Evolutionary conservation across 306 rosid genomes (phyloP).

Genomic region (Gillenia trifoliata): DNA sequence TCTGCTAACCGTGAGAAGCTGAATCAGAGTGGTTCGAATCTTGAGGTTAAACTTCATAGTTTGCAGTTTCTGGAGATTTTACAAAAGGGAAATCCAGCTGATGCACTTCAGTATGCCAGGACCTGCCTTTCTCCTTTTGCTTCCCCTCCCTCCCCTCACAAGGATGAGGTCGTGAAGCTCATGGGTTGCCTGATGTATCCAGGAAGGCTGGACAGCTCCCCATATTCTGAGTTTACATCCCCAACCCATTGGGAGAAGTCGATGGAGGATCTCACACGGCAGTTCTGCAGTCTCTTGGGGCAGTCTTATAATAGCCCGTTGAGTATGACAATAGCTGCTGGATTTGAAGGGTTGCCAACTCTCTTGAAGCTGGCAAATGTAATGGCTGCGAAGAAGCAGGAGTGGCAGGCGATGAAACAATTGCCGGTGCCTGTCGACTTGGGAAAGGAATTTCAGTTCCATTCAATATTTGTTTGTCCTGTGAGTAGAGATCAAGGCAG

Average conservation of each 20-base stretch:
- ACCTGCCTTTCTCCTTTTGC: slow-evolving; percentile 63
- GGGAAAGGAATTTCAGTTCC: slow-evolving; percentile 83
- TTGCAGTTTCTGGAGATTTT: slow-evolving; percentile 71
- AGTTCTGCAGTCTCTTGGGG: slow-evolving; percentile 64
- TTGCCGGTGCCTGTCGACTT: slow-evolving; percentile 78
- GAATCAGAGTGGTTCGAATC: slow-evolving; percentile 44
- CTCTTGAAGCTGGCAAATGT: slow-evolving; percentile 74
- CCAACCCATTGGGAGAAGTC: slow-evolving; percentile 61
- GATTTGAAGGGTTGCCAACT: slow-evolving; percentile 76
- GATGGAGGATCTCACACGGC: slow-evolving; percentile 58
- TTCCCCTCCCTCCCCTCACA: slow-evolving; percentile 44
- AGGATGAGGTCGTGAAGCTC: slow-evolving; percentile 75
- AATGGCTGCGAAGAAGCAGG: slow-evolving; percentile 84
- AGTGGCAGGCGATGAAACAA: slow-evolving; percentile 79
- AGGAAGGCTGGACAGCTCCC: slow-evolving; percentile 62
- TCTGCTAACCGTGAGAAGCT: slow-evolving; percentile 50
- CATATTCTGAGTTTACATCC: slow-evolving; percentile 60
- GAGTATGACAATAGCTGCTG: slow-evolving; percentile 67
- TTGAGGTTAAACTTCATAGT: slow-evolving; percentile 65
- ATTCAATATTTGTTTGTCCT: slow-evolving; percentile 84
- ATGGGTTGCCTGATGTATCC: slow-evolving; percentile 73
- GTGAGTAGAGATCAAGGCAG: slow-evolving; percentile 82
- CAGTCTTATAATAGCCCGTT: slow-evolving; percentile 62
- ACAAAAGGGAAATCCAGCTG: slow-evolving; percentile 47
- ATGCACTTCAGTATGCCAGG: slow-evolving; percentile 63